Conservation (phyloP, 495 filamentous ascomycete genomes). For the Mytilinidion resinicola region DNA sequence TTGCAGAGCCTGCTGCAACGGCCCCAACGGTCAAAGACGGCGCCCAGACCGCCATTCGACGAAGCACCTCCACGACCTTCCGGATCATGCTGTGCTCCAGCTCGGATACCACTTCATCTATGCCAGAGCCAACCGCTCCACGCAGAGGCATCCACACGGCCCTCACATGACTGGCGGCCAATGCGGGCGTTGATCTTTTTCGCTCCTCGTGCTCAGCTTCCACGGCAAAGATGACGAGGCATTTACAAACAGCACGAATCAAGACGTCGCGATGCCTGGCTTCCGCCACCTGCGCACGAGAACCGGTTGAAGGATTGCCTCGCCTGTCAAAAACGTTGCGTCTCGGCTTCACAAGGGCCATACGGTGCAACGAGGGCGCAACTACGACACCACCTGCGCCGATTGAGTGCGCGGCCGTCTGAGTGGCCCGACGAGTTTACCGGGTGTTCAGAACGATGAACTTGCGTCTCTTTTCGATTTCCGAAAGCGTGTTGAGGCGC, state of each 20-base stretch:
- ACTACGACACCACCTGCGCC: no score
- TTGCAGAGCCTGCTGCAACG: not conserved
- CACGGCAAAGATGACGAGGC: constrained; percentile 6
- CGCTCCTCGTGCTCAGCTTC: constrained; percentile 17
- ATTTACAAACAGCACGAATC: constrained; percentile 15
- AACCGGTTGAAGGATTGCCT: not conserved
- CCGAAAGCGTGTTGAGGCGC: no score
- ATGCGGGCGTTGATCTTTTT: constrained; percentile 27
- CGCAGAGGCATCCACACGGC: constrained; percentile 18
- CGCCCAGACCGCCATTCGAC: constrained; percentile 20
- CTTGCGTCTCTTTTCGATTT: no score
- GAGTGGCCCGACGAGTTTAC: no score
- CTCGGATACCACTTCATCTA: constrained; percentile 21
- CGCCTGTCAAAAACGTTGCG: not conserved
- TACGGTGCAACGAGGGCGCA: no score
- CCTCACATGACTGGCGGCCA: constrained; percentile 34
- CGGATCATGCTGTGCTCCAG: not conserved
- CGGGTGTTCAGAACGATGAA: no score
- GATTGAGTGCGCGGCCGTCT: no score
- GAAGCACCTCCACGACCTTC: constrained; percentile 5
- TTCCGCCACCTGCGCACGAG: not conserved
- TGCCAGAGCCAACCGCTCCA: constrained; percentile 20
- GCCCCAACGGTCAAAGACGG: constrained; percentile 4
- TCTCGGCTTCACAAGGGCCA: not conserved
- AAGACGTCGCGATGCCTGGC: constrained; percentile 11